Conservation (phyloP, 1,139 yeast genomes). For the Pichia sp. region DNA sequence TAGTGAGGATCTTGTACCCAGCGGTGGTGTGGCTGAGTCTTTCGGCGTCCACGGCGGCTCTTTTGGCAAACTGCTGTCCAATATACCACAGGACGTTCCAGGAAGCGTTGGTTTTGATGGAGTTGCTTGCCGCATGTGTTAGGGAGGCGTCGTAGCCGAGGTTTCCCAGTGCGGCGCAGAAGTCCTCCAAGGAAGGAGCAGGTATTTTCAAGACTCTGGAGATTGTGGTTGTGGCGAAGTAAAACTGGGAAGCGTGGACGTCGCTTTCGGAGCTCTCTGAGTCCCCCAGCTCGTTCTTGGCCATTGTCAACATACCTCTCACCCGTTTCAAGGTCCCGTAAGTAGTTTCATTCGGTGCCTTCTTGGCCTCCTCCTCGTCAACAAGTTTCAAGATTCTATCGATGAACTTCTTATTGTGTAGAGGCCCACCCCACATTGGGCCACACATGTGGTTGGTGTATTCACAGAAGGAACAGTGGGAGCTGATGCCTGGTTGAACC, state of each 20-base stretch:
- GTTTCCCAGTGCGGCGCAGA: conserved; percentile 80
- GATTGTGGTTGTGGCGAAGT: conserved; percentile 72
- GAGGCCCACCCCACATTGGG: conserved; percentile 89
- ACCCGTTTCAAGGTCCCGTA: conserved; percentile 82
- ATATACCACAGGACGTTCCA: conserved; percentile 73
- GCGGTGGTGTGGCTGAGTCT: conserved; percentile 50
- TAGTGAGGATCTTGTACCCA: conserved; percentile 59
- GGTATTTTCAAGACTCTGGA: conserved; percentile 75
- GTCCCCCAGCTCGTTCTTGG: conserved; percentile 54
- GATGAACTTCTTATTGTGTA: conserved; percentile 68
- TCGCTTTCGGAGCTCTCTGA: conserved; percentile 8
- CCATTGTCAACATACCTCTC: conserved; percentile 87
- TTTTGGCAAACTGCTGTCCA: conserved; percentile 59
- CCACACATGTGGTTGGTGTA: conserved; percentile 76
- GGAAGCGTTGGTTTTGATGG: conserved; percentile 87
- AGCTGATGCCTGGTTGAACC: conserved; percentile 48
- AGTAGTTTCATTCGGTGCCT: neutral
- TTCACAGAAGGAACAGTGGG: conserved; percentile 66
- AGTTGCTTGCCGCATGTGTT: conserved; percentile 84
- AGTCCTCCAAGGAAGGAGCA: conserved; percentile 71
- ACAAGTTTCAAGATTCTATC: conserved; percentile 49
- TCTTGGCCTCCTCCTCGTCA: conserved; percentile 38
- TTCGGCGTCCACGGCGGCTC: conserved; percentile 38
- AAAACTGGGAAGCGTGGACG: conserved; percentile 55
- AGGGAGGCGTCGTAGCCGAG: conserved; percentile 76